These are phyloP conservation scores for Parastagonospora avenae DNA, from an alignment of 2,329 filamentous ascomycete genomes.

Conservation along the genomic window DNA sequence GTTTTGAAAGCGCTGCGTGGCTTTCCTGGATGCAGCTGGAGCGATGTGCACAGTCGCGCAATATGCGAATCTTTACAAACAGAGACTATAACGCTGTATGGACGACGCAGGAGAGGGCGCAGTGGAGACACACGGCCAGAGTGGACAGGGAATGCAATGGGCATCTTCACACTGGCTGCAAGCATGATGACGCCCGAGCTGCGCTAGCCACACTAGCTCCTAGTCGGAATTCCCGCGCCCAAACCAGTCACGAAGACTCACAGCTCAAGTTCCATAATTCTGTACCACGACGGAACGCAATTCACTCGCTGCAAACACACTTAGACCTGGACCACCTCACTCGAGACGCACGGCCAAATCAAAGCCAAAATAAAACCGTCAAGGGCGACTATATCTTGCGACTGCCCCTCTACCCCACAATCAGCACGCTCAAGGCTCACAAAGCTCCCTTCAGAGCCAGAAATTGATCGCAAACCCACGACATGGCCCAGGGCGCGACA, in stretches of 20 bases:
- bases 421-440: background rate
- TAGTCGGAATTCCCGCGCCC: background rate
- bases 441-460: background rate
- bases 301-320: background rate
- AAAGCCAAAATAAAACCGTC: background rate
- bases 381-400: background rate
- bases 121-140: background rate
- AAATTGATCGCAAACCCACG: background rate
- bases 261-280: background rate
- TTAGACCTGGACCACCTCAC: background rate
- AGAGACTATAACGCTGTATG: too few relatives aligned
- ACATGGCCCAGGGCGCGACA: constrained; percentile 35
- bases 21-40: constrained; percentile 2
- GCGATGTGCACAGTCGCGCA: background rate
- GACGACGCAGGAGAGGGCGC: background rate
- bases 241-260: constrained; percentile 4
- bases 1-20: constrained; percentile 1
- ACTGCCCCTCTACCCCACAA: constrained; percentile 29
- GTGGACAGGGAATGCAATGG: constrained; percentile 1
- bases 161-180: background rate
- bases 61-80: too few relatives aligned
- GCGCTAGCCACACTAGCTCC: constrained; percentile 2
- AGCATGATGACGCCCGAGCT: constrained; percentile 4
- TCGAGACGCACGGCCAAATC: background rate
- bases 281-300: background rate